Evolutionary conservation across 1,139 yeast genomes (phyloP).

Genomic region (Trichomonascaceae sp.): DNA sequence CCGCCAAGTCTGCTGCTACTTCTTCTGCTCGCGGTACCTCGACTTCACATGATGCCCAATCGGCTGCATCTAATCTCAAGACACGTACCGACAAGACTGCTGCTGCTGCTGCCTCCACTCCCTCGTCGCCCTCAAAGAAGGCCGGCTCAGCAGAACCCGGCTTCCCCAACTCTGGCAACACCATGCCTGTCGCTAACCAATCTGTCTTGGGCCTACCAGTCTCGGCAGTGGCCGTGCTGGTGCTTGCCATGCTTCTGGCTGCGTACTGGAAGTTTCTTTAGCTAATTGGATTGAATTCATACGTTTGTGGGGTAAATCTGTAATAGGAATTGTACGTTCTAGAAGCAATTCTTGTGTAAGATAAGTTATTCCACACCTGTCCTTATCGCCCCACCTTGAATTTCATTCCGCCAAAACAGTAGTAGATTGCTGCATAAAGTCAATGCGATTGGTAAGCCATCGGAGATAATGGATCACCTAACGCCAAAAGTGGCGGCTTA

Average conservation of each 20-base stretch:
- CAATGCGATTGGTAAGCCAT: too few species aligned
- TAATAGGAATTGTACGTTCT: too few species aligned
- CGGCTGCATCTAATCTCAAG: slow-evolving; percentile 8
- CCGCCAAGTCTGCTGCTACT: slow-evolving; percentile 8
- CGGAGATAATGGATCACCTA: too few species aligned
- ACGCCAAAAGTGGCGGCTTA: too few species aligned
- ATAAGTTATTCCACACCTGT: too few species aligned
- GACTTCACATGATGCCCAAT: slow-evolving; percentile 13
- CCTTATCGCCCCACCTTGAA: too few species aligned
- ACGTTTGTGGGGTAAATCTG: too few species aligned
- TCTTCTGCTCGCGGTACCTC: slow-evolving; percentile 13
- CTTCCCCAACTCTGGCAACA: not conserved
- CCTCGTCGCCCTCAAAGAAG: slow-evolving; percentile 1
- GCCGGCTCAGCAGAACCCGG: not conserved
- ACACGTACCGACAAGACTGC: slow-evolving; percentile 1
- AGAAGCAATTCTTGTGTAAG: too few species aligned
- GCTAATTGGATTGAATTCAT: not conserved
- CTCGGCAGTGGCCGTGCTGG: not conserved
- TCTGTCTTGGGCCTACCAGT: not conserved
- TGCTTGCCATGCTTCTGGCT: not conserved
- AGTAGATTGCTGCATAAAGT: too few species aligned
- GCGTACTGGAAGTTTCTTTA: not conserved
- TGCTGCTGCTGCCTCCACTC: slow-evolving; percentile 3
- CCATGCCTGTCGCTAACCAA: not conserved
- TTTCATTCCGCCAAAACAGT: too few species aligned